Evolutionary conservation across 2,329 filamentous ascomycete species (phyloP).

Genomic region (Alternaria viburni): DNA sequence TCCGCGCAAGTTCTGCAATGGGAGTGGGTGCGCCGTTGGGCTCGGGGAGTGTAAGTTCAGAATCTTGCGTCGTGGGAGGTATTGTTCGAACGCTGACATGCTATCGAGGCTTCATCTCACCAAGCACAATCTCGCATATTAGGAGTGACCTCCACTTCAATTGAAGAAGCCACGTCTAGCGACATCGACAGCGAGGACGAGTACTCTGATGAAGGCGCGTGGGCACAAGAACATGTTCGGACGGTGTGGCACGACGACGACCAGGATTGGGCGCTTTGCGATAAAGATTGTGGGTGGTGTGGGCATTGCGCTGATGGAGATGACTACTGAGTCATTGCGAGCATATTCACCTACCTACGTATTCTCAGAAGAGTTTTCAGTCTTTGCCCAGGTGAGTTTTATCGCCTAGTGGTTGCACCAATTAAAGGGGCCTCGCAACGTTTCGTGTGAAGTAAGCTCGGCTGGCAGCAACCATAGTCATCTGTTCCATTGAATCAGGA

Average conservation of each 20-base stretch:
- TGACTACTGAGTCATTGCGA: not conserved
- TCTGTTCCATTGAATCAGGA: no score
- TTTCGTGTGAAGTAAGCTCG: no score
- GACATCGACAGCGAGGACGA: no score
- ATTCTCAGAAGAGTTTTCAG: not conserved
- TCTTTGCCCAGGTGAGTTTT: not conserved
- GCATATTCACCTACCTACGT: not conserved
- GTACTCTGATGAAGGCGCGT: no score
- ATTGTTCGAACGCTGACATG: not conserved
- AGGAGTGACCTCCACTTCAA: not conserved
- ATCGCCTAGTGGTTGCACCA: not conserved
- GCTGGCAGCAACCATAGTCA: no score
- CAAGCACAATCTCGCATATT: not conserved
- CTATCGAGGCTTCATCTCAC: not conserved
- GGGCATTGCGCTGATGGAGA: not conserved
- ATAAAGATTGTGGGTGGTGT: not conserved
- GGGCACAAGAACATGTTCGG: no score
- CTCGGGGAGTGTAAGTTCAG: not conserved
- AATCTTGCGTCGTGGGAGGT: not conserved
- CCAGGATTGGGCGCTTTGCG: not conserved
- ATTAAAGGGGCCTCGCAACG: no score
- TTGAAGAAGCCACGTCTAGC: not conserved
- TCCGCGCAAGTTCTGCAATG: not conserved
- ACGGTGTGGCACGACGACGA: not conserved
- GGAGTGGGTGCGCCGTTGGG: not conserved